Percentiles rank a stretch among this genome's conserved stretches.
phyloP scores from a whole-genome alignment of 345 rosid genomes.

The Gossypium mustelinum region DNA sequence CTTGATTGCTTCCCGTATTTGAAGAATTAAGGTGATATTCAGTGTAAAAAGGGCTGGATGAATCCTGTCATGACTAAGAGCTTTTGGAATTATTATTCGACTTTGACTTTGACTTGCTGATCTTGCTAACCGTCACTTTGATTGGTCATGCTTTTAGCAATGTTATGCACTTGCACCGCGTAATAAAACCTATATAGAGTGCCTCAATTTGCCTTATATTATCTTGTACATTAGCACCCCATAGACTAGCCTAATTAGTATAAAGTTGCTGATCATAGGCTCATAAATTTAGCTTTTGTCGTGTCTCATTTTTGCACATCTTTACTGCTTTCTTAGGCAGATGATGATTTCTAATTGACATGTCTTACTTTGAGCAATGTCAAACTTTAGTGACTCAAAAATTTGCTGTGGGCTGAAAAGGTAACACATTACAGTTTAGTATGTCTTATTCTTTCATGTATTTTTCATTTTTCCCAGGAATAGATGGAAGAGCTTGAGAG shows the following conservation, averaged over 20 bases:
- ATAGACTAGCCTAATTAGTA: neutral
- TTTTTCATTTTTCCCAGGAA: conserved; percentile 35
- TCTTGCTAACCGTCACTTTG: neutral
- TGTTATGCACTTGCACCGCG: neutral
- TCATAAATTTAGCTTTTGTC: neutral
- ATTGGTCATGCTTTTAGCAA: neutral
- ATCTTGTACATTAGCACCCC: neutral
- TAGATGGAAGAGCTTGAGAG: conserved; percentile 56
- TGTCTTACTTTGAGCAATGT: neutral
- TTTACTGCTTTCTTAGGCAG: neutral
- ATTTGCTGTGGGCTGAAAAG: neutral
- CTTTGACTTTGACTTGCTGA: neutral
- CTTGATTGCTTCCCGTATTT: neutral
- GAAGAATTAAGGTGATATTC: conserved; percentile 1
- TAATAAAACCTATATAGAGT: neutral
- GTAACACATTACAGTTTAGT: conserved; percentile 1
- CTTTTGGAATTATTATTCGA: neutral
- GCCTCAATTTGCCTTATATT: neutral
- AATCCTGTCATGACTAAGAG: neutral
- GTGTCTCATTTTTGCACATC: neutral
- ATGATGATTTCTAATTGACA: neutral
- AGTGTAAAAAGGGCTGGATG: neutral
- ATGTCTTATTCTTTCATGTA: conserved; percentile 2
- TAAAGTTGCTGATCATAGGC: neutral
- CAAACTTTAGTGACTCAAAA: neutral